A percentile compares a stretch with the other conserved stretches of the same genome.
These are phyloP conservation scores for Platanthera guangdongensis DNA, from an alignment of 106 monocot genomes.

Conservation along the genomic window DNA sequence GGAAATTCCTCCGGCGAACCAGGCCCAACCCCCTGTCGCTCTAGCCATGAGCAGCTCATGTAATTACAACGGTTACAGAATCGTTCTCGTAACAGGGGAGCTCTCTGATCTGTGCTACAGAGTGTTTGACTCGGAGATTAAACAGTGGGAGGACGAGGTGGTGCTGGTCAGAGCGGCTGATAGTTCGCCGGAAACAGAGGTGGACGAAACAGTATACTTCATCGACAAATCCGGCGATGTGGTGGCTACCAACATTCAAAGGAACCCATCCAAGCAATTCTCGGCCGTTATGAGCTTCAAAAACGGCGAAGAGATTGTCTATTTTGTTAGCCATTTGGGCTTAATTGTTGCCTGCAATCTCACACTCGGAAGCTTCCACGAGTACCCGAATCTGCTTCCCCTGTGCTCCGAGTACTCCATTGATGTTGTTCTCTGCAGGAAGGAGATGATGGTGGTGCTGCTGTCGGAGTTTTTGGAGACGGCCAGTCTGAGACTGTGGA, in stretches of 20 bases:
- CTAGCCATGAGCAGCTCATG: slow-evolving; percentile 48
- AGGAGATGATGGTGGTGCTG: slow-evolving; percentile 45
- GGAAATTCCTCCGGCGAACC: slow-evolving; percentile 27
- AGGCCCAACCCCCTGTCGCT: slow-evolving; percentile 35
- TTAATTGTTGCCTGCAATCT: slow-evolving; percentile 23
- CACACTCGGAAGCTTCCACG: slow-evolving; percentile 5
- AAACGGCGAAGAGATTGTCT: slow-evolving; percentile 29
- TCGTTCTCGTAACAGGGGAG: slow-evolving; percentile 49
- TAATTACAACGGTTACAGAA: slow-evolving; percentile 24
- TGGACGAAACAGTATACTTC: slow-evolving; percentile 42
- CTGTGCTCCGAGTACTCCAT: slow-evolving; percentile 31
- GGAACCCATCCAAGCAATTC: slow-evolving; percentile 71
- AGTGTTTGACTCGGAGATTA: slow-evolving; percentile 39
- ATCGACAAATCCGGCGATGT: slow-evolving; percentile 84
- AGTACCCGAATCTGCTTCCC: slow-evolving; percentile 43
- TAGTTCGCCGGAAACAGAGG: slow-evolving; percentile 11
- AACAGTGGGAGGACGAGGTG: slow-evolving; percentile 45
- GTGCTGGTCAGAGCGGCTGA: slow-evolving; percentile 13
- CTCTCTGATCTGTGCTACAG: slow-evolving; percentile 30
- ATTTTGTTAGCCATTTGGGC: slow-evolving; percentile 29
- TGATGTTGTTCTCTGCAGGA: slow-evolving; percentile 29
- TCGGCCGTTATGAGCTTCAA: slow-evolving; percentile 53
- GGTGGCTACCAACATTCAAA: slow-evolving; percentile 70
- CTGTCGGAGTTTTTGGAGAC: slow-evolving; percentile 70
- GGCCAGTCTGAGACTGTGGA: slow-evolving; percentile 69